Percentiles rank a stretch among this genome's conserved stretches.
phyloP scores from a whole-genome alignment of 2,329 filamentous ascomycete species.

The Colletotrichum karsti region DNA sequence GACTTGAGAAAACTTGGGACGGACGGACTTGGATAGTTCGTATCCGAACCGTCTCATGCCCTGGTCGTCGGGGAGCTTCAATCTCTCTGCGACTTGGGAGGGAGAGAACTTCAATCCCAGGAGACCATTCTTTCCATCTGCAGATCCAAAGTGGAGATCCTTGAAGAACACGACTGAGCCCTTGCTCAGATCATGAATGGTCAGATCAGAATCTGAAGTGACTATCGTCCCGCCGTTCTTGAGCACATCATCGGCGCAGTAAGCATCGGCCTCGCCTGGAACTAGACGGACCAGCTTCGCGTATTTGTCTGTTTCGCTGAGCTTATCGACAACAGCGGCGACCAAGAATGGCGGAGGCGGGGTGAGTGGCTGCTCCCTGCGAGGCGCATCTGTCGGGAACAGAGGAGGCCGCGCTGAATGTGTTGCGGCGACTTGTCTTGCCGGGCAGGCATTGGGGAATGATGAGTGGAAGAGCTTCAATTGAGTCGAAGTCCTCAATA shows the following conservation, averaged over 20 bases:
- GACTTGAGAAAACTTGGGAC: conserved; percentile 29
- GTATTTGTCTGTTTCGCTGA: conserved; percentile 58
- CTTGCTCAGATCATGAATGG: conserved; percentile 75
- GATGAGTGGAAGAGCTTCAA: conserved; percentile 57
- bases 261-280: conserved; percentile 85
- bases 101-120: conserved; percentile 37
- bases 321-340: conserved; percentile 76
- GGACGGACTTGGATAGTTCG: conserved; percentile 41
- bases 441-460: conserved; percentile 36
- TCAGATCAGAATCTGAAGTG: conserved; percentile 88
- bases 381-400: conserved; percentile 34
- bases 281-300: conserved; percentile 64
- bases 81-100: conserved; percentile 46
- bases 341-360: conserved; percentile 76
- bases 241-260: conserved; percentile 75
- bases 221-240: conserved; percentile 65
- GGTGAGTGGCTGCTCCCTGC: conserved; percentile 48
- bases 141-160: conserved; percentile 58
- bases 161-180: conserved; percentile 75
- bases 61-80: conserved; percentile 46
- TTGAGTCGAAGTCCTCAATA: conserved; percentile 64
- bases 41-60: conserved; percentile 45
- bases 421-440: conserved; percentile 30
- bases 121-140: conserved; percentile 31
- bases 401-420: conserved; percentile 22